phyloP scores from a whole-genome alignment of 2,329 filamentous ascomycete species.

The Bipolaris bicolor region DNA sequence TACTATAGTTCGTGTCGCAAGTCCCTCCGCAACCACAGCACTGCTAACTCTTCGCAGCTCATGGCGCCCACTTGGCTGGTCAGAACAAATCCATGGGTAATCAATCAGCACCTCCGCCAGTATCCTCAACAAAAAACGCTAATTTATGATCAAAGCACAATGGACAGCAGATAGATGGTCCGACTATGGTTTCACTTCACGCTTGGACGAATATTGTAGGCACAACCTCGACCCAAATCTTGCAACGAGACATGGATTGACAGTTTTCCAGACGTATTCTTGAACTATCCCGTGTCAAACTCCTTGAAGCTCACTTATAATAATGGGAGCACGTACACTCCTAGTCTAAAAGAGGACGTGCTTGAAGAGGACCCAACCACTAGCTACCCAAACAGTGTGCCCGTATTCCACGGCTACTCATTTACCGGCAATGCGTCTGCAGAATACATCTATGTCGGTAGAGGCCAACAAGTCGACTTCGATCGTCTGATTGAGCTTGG shows the following conservation, averaged over 20 bases:
- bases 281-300: constrained; percentile 49
- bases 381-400: constrained; percentile 49
- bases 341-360: constrained; percentile 43
- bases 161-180: constrained; percentile 49
- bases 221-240: neutral
- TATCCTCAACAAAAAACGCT: neutral
- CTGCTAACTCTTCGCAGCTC: constrained; percentile 29
- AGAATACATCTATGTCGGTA: constrained; percentile 56
- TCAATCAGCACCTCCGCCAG: neutral
- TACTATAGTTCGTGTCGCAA: constrained; percentile 43
- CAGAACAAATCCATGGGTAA: constrained; percentile 42
- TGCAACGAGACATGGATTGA: constrained; percentile 4
- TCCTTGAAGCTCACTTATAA: constrained; percentile 42
- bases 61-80: constrained; percentile 44
- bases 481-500: constrained; percentile 51
- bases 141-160: constrained; percentile 33
- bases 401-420: constrained; percentile 58
- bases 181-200: constrained; percentile 45
- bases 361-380: constrained; percentile 45
- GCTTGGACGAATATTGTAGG: constrained; percentile 47
- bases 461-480: constrained; percentile 54
- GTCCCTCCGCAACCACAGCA: neutral
- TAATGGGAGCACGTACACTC: constrained; percentile 43
- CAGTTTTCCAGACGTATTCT: constrained; percentile 35
- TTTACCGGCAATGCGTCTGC: constrained; percentile 54